Base-by-base conservation (phyloP, 2,329 filamentous ascomycete species). In the Penicillium sp. region DNA sequence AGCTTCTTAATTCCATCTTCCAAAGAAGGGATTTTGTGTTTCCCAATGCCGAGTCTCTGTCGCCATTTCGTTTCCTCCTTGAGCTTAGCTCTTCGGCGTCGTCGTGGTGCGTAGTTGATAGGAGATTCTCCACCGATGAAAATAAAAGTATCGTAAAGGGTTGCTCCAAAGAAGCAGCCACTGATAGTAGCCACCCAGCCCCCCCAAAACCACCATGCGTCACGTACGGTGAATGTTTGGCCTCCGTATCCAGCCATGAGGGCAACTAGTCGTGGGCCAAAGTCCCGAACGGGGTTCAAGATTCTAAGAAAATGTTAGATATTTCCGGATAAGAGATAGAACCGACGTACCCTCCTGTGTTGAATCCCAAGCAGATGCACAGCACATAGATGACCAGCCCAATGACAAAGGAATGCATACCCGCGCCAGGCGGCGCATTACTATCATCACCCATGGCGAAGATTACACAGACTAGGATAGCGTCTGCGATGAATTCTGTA, bases 351-450 rank as follows among this genome's bases (percentile, higher is more conserved):
- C 61, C 62, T 11, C 70, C 70, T 3, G 68, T 72, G 24, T 71
- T 72, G 48, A 67, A 71, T 1, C 66, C 67, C n/a, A 73, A 60
- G 7, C 45, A 40, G 24, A 48, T 48, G 13, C 45, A 48, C 18
- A 48, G 14, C 18, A 48, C 45, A 21, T 48, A 48, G 8, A 48
- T 48, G 7, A 48, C 45, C 14, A 48, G 29, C 5, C 45, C 45
- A 40, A 48, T 48, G 3, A 48, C 36, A 21, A 72, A 70, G 1
- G 69, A 63, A 22, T 68, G 64, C 71, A 70, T 72, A 54, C 72
- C 71, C 11, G 73, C 72, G 1, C 75, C 75, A 3, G 75, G 75
- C 10, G 75, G 74, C 1, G 72, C 69, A 42, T 77, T 77, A 22
- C 66, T 66, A 38, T 76, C 72, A 41, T 77, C 75, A 11, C 75